phyloP scores from a whole-genome alignment of 805 yeast genomes.

The Blastobotrys attinorum region DNA sequence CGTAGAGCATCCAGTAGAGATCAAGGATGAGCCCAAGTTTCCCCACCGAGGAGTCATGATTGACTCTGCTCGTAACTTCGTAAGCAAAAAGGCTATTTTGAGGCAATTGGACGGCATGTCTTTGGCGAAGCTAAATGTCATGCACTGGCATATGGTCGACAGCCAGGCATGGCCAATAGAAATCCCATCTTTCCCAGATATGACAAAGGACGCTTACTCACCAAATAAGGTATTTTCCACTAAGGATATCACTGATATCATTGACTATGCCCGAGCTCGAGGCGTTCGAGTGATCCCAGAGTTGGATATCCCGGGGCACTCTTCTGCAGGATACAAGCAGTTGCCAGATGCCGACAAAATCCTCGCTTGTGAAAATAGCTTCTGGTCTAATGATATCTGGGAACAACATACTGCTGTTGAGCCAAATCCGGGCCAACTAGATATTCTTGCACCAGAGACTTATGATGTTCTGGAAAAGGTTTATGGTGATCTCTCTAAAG shows the following conservation, averaged over 20 bases:
- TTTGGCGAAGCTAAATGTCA: constrained; percentile 32
- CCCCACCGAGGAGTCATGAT: constrained; percentile 35
- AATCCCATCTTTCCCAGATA: constrained; percentile 30
- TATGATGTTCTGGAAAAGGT: constrained; percentile 31
- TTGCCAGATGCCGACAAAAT: constrained; percentile 24
- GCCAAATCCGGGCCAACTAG: constrained; percentile 38
- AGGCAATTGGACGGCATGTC: constrained; percentile 36
- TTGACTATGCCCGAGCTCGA: constrained; percentile 29
- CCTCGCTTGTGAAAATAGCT: constrained; percentile 30
- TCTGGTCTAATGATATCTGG: constrained; percentile 25
- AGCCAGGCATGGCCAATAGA: constrained; percentile 37
- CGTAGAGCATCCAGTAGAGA: constrained; percentile 31
- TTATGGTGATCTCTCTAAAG: constrained; percentile 28
- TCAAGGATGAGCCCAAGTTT: constrained; percentile 31
- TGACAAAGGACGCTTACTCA: constrained; percentile 35
- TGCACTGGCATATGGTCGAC: constrained; percentile 37
- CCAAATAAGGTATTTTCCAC: constrained; percentile 26
- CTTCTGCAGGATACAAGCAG: constrained; percentile 34
- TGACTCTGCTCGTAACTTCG: constrained; percentile 35
- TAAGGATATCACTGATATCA: constrained; percentile 25
- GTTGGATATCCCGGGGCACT: constrained; percentile 37
- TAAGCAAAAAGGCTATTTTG: constrained; percentile 22
- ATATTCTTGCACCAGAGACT: constrained; percentile 28
- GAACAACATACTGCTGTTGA: constrained; percentile 26
- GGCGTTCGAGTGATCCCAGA: constrained; percentile 39